Percentiles rank a stretch among this genome's conserved stretches.
phyloP scores from a whole-genome alignment of 805 yeast genomes.

The Teunomyces panamensis region DNA sequence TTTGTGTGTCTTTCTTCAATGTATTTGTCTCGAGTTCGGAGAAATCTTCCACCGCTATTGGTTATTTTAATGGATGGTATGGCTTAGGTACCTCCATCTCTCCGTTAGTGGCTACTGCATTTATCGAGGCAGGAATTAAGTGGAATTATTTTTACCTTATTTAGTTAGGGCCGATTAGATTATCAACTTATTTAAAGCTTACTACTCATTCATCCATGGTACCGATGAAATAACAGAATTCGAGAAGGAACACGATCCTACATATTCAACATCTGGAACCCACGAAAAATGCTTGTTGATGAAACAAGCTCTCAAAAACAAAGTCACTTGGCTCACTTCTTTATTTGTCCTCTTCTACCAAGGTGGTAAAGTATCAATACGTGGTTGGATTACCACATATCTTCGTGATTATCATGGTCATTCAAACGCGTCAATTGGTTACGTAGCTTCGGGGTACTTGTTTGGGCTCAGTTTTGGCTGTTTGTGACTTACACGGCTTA shows the following conservation, averaged over 20 bases:
- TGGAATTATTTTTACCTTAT: conserved; percentile 21
- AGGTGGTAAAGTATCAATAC: conserved; percentile 20
- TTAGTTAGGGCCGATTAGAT: conserved; percentile 13
- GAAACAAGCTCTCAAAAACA: conserved; percentile 14
- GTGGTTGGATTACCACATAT: conserved; percentile 25
- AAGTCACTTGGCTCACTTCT: conserved; percentile 18
- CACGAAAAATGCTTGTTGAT: conserved; percentile 4
- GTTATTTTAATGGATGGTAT: conserved; percentile 21
- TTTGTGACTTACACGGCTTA: conserved; percentile 14
- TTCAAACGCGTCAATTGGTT: conserved; percentile 13
- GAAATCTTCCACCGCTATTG: conserved; percentile 17
- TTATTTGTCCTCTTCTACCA: conserved; percentile 19
- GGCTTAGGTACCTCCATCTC: conserved; percentile 25
- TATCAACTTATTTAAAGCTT: conserved; percentile 6
- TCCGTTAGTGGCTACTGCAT: conserved; percentile 18
- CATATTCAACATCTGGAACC: neutral
- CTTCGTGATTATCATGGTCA: conserved; percentile 19
- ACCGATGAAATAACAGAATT: conserved; percentile 13
- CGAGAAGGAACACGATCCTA: neutral
- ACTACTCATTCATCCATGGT: conserved; percentile 13
- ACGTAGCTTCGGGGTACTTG: conserved; percentile 24
- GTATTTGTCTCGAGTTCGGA: conserved; percentile 20
- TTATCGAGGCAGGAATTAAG: conserved; percentile 12
- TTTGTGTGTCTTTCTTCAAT: conserved; percentile 19
- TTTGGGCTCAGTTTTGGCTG: conserved; percentile 24